Evolutionary conservation across 2,329 filamentous ascomycete species (phyloP).

Genomic region (Sclerotinia spermophila): DNA sequence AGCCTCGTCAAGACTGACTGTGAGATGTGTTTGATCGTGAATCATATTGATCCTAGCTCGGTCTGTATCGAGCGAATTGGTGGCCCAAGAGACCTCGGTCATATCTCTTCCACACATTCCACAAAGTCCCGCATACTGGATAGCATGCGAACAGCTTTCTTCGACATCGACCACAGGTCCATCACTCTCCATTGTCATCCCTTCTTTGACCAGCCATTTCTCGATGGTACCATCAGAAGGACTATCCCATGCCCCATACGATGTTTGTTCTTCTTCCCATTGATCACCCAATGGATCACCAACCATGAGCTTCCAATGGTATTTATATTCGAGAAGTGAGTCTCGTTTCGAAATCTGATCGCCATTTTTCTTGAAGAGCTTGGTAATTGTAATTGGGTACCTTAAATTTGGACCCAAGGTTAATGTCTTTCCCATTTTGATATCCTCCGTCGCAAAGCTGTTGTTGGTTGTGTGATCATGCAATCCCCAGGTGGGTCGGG

Average conservation of each 20-base stretch:
- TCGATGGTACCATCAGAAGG: slow-evolving; percentile 76
- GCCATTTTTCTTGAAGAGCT: slow-evolving; percentile 72
- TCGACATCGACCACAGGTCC: slow-evolving; percentile 69
- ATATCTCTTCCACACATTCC: slow-evolving; percentile 93
- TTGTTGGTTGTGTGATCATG: slow-evolving; percentile 34
- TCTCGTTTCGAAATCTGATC: slow-evolving; percentile 74
- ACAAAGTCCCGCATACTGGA: slow-evolving; percentile 89
- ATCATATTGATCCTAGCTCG: slow-evolving; percentile 93
- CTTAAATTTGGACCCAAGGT: slow-evolving; percentile 62
- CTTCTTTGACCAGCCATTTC: slow-evolving; percentile 70
- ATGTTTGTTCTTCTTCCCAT: slow-evolving; percentile 65
- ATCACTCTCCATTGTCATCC: slow-evolving; percentile 59
- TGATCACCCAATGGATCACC: slow-evolving; percentile 63
- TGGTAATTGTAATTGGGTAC: slow-evolving; percentile 91
- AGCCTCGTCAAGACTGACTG: slow-evolving; percentile 79
- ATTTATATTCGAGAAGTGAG: slow-evolving; percentile 81
- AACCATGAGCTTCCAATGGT: slow-evolving; percentile 73
- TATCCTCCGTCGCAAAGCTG: slow-evolving; percentile 31
- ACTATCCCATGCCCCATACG: slow-evolving; percentile 73
- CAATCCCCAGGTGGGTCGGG: slow-evolving; percentile 23
- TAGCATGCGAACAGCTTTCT: slow-evolving; percentile 85
- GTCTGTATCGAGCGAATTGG: slow-evolving; percentile 71
- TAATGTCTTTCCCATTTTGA: slow-evolving; percentile 47
- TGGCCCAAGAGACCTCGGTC: slow-evolving; percentile 85
- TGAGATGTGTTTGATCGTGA: slow-evolving; percentile 84